These are phyloP conservation scores for Pugionium cornutum DNA, from an alignment of 345 rosid species.

Conservation along the genomic window DNA sequence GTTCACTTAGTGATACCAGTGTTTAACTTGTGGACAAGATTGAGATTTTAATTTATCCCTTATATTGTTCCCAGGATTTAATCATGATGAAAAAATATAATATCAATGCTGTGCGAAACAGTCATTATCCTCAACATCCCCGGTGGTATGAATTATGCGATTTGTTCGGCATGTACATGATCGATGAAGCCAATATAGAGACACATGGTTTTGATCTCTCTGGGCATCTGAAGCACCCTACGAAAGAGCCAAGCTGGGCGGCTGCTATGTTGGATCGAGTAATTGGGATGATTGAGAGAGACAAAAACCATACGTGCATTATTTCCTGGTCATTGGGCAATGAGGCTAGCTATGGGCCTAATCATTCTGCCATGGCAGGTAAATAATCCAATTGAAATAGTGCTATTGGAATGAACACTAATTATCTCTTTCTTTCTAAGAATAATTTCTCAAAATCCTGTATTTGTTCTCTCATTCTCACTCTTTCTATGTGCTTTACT, in stretches of 20 bases:
- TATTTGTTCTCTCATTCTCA: too few relatives aligned
- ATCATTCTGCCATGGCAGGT: slow-evolving; percentile 98
- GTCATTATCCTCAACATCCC: slow-evolving; percentile 98
- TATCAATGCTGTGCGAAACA: slow-evolving; percentile 92
- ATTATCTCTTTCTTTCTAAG: too few relatives aligned
- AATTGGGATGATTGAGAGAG: slow-evolving; percentile 96
- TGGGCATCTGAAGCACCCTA: slow-evolving; percentile 86
- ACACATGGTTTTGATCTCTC: slow-evolving; percentile 87
- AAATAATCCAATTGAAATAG: slow-evolving; percentile 26
- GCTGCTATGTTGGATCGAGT: slow-evolving; percentile 94
- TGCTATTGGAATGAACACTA: background rate
- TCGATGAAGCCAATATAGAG: slow-evolving; percentile 99
- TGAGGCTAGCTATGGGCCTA: slow-evolving; percentile 94
- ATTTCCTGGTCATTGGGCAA: slow-evolving; percentile 95
- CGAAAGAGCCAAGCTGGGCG: slow-evolving; percentile 87
- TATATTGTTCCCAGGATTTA: slow-evolving; percentile 64
- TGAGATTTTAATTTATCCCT: background rate
- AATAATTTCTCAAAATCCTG: too few relatives aligned
- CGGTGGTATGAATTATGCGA: slow-evolving; percentile 98
- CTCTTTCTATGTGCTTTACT: too few relatives aligned
- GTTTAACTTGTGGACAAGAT: slow-evolving; percentile 9
- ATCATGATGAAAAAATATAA: slow-evolving; percentile 92
- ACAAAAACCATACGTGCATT: slow-evolving; percentile 93
- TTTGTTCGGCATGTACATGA: slow-evolving; percentile 96
- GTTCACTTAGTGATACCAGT: slow-evolving; percentile 9